Base-by-base conservation (phyloP, 805 yeast species). In the Nematodospora valgi region DNA sequence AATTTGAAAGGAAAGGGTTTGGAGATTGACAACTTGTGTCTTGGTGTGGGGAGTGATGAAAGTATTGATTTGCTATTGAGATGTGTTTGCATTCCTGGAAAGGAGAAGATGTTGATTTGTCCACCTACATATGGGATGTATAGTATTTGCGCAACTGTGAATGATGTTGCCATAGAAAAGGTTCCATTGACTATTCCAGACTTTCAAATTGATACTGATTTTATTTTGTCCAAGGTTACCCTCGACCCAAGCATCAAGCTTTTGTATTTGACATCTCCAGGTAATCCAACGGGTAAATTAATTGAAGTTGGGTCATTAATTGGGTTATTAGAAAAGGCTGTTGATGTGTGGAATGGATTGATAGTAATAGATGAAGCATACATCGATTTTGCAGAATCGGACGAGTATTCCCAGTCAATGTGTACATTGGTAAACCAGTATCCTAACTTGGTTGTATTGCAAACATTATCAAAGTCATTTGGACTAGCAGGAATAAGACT, bases 71-170 rank as follows among this genome's bases (percentile, higher is more conserved):
- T 93, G 26, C 62, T 91, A 37, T 80, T 93, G 43, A 70, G 98
- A 49, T 86, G 95, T 36, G 74, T 83, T 35, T 86, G 96, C 52
- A 66, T 59, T 4, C 98, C 98, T 2, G 85, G 84, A 2, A 70
- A 68, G 44, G 96, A 89, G 41, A 91, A 87, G 56, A 61, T 93
- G 52, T 62, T 93, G 47, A 77, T 78, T 2, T 81, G 95, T 57
- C 96, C 98, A 3, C 98, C 98, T 27, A 93, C 98, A 0, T 93
- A 93, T 54, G 97, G 98, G 5, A 93, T 93, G 98, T 93, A 93
- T 68, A 64, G 84, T 4, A 89, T 93, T 22, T 83, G 95, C 54
- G 94, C 97, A 2, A 76, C 78, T 19, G 83, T 93, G 40, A 93
- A 93, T 53, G 98, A 93, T 50, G 85, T 91, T 7, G 86, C 71